These are phyloP conservation scores for Pichia thaimueangensis DNA, from an alignment of 805 yeast species.

Conservation along the genomic window DNA sequence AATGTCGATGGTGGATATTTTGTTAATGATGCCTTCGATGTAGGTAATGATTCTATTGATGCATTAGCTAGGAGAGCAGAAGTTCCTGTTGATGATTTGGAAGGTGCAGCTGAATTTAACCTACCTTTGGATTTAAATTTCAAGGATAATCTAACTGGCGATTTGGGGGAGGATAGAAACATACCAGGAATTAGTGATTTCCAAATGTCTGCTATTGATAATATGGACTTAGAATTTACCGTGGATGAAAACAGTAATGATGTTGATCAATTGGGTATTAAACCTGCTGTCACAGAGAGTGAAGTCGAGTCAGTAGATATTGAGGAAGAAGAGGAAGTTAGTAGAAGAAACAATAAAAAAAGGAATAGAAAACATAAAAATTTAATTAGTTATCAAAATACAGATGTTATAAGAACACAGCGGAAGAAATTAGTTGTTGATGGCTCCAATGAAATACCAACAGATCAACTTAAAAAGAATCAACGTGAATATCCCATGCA, in stretches of 20 bases:
- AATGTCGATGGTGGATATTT: constrained; percentile 6
- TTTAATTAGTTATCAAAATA: constrained; percentile 30
- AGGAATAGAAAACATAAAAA: constrained; percentile 16
- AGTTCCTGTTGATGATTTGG: constrained; percentile 27
- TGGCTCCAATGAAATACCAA: constrained; percentile 36
- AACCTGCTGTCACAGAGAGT: constrained; percentile 1
- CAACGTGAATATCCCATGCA: constrained; percentile 25
- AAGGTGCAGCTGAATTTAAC: constrained; percentile 28
- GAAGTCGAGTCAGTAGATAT: neutral
- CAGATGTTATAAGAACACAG: constrained; percentile 42
- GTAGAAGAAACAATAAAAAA: neutral
- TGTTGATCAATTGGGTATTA: neutral
- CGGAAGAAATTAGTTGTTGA: constrained; percentile 44
- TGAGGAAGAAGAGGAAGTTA: constrained; percentile 3
- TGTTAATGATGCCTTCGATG: neutral
- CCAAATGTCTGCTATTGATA: constrained; percentile 21
- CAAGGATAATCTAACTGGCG: constrained; percentile 16
- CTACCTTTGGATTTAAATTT: constrained; percentile 31
- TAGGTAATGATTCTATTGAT: constrained; percentile 16
- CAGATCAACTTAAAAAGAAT: constrained; percentile 30
- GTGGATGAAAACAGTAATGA: constrained; percentile 23
- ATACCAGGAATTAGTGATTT: constrained; percentile 10
- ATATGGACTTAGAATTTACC: constrained; percentile 45
- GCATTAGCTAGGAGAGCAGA: constrained; percentile 22
- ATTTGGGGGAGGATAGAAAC: neutral